Base-by-base conservation (phyloP, 2,329 filamentous ascomycete genomes). In the Apiospora rasikravindrae region DNA sequence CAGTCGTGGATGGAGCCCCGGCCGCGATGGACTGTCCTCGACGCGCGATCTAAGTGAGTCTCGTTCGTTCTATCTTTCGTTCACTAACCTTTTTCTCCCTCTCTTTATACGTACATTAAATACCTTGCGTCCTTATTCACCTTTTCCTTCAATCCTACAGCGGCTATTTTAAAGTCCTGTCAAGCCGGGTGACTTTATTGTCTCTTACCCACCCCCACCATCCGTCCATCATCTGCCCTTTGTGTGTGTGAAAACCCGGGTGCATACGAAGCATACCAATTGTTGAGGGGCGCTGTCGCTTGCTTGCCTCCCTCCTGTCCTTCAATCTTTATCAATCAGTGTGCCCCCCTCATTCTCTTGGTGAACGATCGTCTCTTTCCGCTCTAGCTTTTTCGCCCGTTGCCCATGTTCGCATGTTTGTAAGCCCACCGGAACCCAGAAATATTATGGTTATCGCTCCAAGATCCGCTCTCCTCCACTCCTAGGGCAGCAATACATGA, bases 1-100 rank as follows among this genome's bases (percentile, higher is more conserved):
- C 74, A 75, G 70, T 74, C 72, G 29, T 73, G 70, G 64, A 64
- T 68, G 44, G 73, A 76, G n/a, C 69, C 71, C 13, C 70, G 74
- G 19, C 71, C 72, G 37, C n/a, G 67, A 67, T 75, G 74, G 74
- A 73, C 74, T 51, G 40, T 72, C 13, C 29, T 75, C 40, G 64
- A 66, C 47, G 67, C 72, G 29, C 49, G 71, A 42, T 73, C 64
- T 37, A 75, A 70, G 74, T 75, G 47, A 71, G 74, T 74, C 37
- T 24, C 33, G 33, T 7, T 37, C 33, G 33, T n/a, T 26, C 47
- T 29, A 19, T 42, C n/a, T 33, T 19, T 19, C 6, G 4, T 14
- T n/a, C 22, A 4, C 57, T 64, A 40, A 40, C 33, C 57, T n/a
- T 40, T 40, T 40, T n/a, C 19, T 19, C 2, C 13, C 26, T 64